Base-by-base conservation (phyloP, 2,329 filamentous ascomycete species). In the Lizonia empirigonia region DNA sequence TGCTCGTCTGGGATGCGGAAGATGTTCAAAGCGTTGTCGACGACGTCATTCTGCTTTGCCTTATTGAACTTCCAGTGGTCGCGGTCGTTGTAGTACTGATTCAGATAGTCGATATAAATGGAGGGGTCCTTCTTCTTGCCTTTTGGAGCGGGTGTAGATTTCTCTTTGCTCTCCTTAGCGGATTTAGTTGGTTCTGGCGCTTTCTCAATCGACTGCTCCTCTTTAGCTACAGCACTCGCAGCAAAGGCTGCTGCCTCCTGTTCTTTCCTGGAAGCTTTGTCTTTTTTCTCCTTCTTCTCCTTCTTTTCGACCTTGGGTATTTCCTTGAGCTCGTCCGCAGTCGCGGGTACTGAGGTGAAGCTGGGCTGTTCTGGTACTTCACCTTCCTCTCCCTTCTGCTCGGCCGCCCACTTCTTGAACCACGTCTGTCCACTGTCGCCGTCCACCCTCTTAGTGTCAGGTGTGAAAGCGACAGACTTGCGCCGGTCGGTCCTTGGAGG, bases 61-160 rank as follows among this genome's bases (percentile, higher is more conserved):
- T 97, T 97, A 78, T 95, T 96, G 79, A 97, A 97, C 74, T 96
- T 97, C 93, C 93, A 97, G 62, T 79, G 80, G 8, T 81, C 78
- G 50, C 85, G 85, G 54, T 85, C 82, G 47, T 81, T 82, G 74
- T 89, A 81, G 81, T 91, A 96, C 68, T 87, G 85, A 37, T 80
- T 80, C 35, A 97, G 82, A 70, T 97, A 97, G 44, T 84, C 80
- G 13, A 95, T 79, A 50, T 91, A 87, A 12, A 86, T 82, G 37
- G 83, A 80, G 47, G 86, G 74, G 55, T 83, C 80, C 71, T 74
- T 71, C 73, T 73, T 66, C 55, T 71, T 67, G 41, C 64, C 54
- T 46, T 69, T 62, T 7, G 42, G 23, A 6, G 41, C 9, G 39
- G 26, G 7, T 37, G 44, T 16, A n/a, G 50, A 12, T n/a, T 44